These are phyloP conservation scores for Yarrowia sp. DNA, from an alignment of 805 yeast genomes.

Conservation along the genomic window DNA sequence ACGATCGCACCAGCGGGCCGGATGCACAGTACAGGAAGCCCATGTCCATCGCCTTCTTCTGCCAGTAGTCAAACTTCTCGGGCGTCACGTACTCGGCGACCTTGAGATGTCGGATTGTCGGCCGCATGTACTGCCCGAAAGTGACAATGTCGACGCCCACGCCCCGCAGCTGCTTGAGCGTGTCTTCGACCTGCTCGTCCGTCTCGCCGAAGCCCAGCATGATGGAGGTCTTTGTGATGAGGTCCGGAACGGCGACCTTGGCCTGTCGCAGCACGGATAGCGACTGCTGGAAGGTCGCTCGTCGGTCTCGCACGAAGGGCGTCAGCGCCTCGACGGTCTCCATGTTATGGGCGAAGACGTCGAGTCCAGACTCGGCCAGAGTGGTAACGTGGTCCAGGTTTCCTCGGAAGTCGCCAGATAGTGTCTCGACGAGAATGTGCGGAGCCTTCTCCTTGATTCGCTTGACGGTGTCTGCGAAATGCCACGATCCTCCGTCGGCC, in stretches of 20 bases:
- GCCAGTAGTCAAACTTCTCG: constrained; percentile 93
- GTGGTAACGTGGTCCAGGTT: constrained; percentile 74
- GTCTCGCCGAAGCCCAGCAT: constrained; percentile 98
- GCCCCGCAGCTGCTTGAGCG: constrained; percentile 71
- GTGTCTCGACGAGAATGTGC: constrained; percentile 85
- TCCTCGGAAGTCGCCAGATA: constrained; percentile 95
- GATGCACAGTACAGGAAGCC: constrained; percentile 96
- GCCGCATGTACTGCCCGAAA: constrained; percentile 98
- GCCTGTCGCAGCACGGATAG: constrained; percentile 76
- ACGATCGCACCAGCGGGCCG: constrained; percentile 94
- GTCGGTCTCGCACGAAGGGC: constrained; percentile 90
- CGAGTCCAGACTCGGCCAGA: constrained; percentile 83
- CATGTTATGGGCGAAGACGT: constrained; percentile 94
- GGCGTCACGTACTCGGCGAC: constrained; percentile 95
- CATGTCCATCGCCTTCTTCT: constrained; percentile 72
- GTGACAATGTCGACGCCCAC: constrained; percentile 90
- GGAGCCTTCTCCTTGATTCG: constrained; percentile 86
- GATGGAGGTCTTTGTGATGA: constrained; percentile 88
- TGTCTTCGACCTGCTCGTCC: constrained; percentile 79
- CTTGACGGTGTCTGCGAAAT: constrained; percentile 81
- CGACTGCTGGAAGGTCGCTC: constrained; percentile 93
- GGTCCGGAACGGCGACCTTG: constrained; percentile 65
- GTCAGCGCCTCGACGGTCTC: constrained; percentile 96
- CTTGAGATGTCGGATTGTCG: constrained; percentile 97
- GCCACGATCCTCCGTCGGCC: constrained; percentile 88